phyloP scores from a whole-genome alignment of 495 filamentous ascomycete genomes.

The Rhypophila decipiens region DNA sequence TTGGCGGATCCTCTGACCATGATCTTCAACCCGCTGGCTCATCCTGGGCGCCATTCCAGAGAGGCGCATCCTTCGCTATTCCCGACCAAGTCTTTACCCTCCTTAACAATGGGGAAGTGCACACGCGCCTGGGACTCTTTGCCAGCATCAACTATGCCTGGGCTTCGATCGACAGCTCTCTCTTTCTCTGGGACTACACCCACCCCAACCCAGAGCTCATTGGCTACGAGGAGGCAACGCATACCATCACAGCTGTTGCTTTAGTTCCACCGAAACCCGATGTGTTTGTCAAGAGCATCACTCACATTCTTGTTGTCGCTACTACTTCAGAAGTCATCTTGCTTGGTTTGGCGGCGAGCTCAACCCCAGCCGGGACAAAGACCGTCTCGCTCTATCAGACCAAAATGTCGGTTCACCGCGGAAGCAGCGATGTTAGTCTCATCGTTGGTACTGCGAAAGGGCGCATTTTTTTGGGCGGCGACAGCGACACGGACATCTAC shows the following conservation, averaged over 20 bases:
- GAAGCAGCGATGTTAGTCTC: conserved; percentile 60
- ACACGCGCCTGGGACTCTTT: conserved; percentile 87
- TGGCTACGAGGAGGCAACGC: conserved; percentile 81
- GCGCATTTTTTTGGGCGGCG: conserved; percentile 87
- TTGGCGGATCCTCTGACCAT: conserved; percentile 88
- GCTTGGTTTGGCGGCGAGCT: conserved; percentile 64
- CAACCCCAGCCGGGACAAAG: conserved; percentile 54
- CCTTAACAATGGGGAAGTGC: conserved; percentile 75
- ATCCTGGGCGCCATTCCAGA: conserved; percentile 87
- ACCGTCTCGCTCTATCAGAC: conserved; percentile 76
- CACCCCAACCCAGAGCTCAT: conserved; percentile 79
- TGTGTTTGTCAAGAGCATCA: conserved; percentile 80
- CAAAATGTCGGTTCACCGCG: conserved; percentile 66
- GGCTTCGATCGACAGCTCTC: conserved; percentile 88
- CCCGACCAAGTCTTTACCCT: conserved; percentile 85
- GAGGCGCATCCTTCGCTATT: conserved; percentile 71
- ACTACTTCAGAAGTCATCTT: conserved; percentile 78
- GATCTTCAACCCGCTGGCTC: conserved; percentile 56
- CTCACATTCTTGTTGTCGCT: conserved; percentile 79
- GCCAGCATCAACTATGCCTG: conserved; percentile 90
- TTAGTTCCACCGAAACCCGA: conserved; percentile 70
- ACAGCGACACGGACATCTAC: conserved; percentile 74
- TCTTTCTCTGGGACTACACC: conserved; percentile 98
- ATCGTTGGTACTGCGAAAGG: conserved; percentile 76
- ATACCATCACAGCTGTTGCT: conserved; percentile 79